Evolutionary conservation across 2,329 filamentous ascomycete genomes (phyloP).

Genomic region (Exophiala phaeomuriformis): DNA sequence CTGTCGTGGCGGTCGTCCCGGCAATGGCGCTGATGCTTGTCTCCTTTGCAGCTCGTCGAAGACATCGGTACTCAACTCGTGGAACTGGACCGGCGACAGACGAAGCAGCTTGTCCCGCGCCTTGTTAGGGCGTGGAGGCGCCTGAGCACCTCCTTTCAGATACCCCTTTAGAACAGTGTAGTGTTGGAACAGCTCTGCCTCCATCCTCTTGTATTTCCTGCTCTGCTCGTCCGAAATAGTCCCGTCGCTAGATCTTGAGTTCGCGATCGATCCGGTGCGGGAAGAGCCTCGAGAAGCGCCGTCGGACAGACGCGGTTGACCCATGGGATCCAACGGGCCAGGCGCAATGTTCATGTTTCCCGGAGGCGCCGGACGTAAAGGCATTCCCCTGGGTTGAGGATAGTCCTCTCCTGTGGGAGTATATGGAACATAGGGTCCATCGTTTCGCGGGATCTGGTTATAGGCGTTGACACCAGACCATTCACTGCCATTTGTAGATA

Average conservation of each 20-base stretch:
- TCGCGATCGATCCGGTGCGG: conserved; percentile 78
- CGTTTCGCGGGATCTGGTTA: conserved; percentile 39
- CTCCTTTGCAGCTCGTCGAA: conserved; percentile 89
- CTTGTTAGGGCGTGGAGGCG: conserved; percentile 56
- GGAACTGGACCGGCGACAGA: conserved; percentile 85
- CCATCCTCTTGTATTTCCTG: conserved; percentile 51
- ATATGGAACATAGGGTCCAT: conserved; percentile 42
- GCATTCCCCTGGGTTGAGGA: conserved; percentile 7
- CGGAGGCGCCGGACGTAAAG: conserved; percentile 15
- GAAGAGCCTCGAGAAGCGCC: conserved; percentile 55
- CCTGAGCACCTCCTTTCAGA: conserved; percentile 43
- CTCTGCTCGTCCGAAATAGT: conserved; percentile 61
- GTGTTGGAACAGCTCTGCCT: conserved; percentile 70
- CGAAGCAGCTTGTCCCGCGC: conserved; percentile 90
- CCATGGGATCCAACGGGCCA: conserved; percentile 27
- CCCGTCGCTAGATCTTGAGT: conserved; percentile 65
- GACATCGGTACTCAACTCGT: conserved; percentile 95
- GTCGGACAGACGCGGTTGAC: conserved; percentile 37
- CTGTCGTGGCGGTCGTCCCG: conserved; percentile 35
- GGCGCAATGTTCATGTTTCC: conserved; percentile 15
- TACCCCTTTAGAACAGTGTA: conserved; percentile 73
- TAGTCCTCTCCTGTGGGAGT: conserved; percentile 16
- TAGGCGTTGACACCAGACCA: conserved; percentile 68
- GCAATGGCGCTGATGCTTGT: conserved; percentile 54
- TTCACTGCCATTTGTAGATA: conserved; percentile 74